phyloP scores from a whole-genome alignment of 768 basidiomycete species.

The Termitomyces sp. region DNA sequence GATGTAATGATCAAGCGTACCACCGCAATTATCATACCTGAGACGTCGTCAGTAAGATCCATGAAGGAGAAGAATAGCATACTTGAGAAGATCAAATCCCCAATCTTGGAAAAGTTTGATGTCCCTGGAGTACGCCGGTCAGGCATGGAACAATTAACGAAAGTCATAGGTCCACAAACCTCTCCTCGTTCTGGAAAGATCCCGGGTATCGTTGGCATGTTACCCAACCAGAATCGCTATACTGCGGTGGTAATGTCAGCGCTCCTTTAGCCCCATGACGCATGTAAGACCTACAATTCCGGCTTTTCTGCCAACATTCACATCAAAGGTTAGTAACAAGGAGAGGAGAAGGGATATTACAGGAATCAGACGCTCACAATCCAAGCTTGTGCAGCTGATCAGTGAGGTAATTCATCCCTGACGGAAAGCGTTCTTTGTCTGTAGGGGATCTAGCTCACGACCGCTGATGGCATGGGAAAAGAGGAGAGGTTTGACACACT shows the following conservation, averaged over 20 bases:
- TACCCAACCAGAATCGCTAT: conserved; percentile 61
- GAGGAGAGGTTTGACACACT: conserved; percentile 25
- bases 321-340: neutral
- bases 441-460: neutral
- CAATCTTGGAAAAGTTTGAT: conserved; percentile 53
- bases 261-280: neutral
- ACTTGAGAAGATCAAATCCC: conserved; percentile 71
- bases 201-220: conserved; percentile 65
- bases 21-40: conserved; percentile 52
- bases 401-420: conserved; percentile 53
- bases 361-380: conserved; percentile 31
- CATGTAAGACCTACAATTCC: conserved; percentile 32
- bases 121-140: conserved; percentile 31
- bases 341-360: neutral
- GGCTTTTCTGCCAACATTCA: conserved; percentile 25
- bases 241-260: conserved; percentile 23
- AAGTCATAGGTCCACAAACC: neutral
- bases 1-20: conserved; percentile 18
- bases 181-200: conserved; percentile 50
- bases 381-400: conserved; percentile 52
- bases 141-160: neutral
- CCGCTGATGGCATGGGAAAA: neutral
- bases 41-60: neutral
- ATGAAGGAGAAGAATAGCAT: conserved; percentile 7
- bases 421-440: conserved; percentile 38